Evolutionary conservation across 495 filamentous ascomycete genomes (phyloP), one percentile per base, ranked within the genome.

Genomic region (Trichoderma parareesei): DNA sequence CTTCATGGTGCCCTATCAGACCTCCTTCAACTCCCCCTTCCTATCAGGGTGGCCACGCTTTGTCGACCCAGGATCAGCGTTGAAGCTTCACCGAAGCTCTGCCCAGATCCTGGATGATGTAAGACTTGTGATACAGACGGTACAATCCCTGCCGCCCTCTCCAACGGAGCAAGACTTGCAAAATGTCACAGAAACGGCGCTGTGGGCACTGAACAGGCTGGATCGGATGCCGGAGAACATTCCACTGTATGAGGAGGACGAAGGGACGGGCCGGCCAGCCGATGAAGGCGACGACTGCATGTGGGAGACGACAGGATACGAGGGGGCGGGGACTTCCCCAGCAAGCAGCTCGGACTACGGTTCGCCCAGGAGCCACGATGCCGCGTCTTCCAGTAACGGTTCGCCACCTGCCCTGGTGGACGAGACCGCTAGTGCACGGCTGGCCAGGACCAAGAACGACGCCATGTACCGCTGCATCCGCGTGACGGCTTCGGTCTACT

Each of bases 81-180:
- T 76, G 20, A 65, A 63, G 37, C 69, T 76, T 27, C 70, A 76
- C 46, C 63, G 67, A 3, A 67, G 68, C 53, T 71, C 70, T 3
- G 73, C 75, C 27, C 72, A 71, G 13, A 75, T 77, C 48, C 73
- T 77, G 20, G 75, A 77, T 67, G 75, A 77, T 62, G 73, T 77
- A 67, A 71, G 75, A 20, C 73, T 73, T 57, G 67, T 76, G 37
- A 66, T 76, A 43, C 41, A 60, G 18, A 64, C 71, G 0, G 74
- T 76, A 10, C 69, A 72, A 13, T 61, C 67, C 16, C 71, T 76
- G 6, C 74, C 74, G 1, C 64, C 65, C 2, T 46, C 65, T 0
- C 65, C 75, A 8, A 70, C 73, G 2, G 46, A 67, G 0, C 71
- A 72, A 55, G 71, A 75, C 62, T 63, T 74, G 5, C 72, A 70